Conservation (phyloP, 1,139 yeast genomes). For the Yamadazyma dushanensis region DNA sequence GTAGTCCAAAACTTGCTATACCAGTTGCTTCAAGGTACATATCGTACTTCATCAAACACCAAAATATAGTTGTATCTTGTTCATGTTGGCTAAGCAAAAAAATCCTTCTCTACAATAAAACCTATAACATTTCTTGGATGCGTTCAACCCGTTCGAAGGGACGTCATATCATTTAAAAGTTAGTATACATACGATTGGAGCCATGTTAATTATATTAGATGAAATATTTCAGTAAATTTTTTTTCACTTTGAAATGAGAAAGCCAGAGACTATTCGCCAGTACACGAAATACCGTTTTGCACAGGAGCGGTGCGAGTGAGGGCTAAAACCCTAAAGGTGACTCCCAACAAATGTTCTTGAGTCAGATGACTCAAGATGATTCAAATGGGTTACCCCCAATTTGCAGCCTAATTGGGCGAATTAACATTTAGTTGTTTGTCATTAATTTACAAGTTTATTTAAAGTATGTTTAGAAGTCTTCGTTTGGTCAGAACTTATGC, state of each 20-base stretch:
- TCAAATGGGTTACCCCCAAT: not conserved
- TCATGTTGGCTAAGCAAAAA: conserved; percentile 4
- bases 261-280: too few relatives aligned
- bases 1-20: not conserved
- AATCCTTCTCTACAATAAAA: conserved; percentile 5
- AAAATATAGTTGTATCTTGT: not conserved
- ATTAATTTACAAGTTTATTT: too few relatives aligned
- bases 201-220: conserved; percentile 48
- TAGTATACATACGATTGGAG: conserved; percentile 80
- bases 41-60: conserved; percentile 3
- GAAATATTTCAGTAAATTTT: conserved; percentile 4
- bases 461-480: too few relatives aligned
- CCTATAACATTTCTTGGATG: conserved; percentile 11
- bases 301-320: not conserved
- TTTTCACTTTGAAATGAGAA: conserved; percentile 3
- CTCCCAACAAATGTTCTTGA: not conserved
- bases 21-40: conserved; percentile 1
- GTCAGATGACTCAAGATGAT: conserved; percentile 3
- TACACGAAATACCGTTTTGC: too few relatives aligned
- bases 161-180: conserved; percentile 9
- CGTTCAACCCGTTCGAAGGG: conserved; percentile 38
- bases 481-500: not conserved
- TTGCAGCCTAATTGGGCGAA: not conserved
- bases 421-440: not conserved
- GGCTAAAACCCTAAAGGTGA: not conserved